Conservation (phyloP, 2,329 filamentous ascomycete species). For the Alternaria triticimaculans region DNA sequence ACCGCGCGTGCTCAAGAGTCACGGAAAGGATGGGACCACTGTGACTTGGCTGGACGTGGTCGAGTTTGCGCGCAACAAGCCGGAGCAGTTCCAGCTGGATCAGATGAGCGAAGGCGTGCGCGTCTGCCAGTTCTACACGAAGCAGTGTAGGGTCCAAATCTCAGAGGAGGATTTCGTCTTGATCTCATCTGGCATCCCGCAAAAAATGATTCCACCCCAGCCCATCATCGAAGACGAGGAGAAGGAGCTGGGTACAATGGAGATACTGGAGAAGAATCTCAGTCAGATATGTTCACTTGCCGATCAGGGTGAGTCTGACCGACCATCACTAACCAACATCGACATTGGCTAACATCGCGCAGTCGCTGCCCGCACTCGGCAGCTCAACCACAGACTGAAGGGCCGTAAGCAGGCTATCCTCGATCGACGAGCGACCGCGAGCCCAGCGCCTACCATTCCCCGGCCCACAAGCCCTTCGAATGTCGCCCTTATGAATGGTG, state of each 20-base stretch:
- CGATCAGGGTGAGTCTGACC: slow-evolving; percentile 66
- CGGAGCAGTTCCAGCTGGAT: slow-evolving; percentile 76
- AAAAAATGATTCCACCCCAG: slow-evolving; percentile 80
- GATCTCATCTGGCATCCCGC: slow-evolving; percentile 81
- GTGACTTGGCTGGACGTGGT: slow-evolving; percentile 88
- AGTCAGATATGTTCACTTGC: slow-evolving; percentile 79
- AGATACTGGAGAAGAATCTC: slow-evolving; percentile 81
- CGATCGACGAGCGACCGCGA: slow-evolving; percentile 64
- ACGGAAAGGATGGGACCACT: slow-evolving; percentile 64
- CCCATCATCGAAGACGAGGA: slow-evolving; percentile 86
- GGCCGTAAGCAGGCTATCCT: slow-evolving; percentile 76
- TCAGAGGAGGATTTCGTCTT: slow-evolving; percentile 86
- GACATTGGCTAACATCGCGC: slow-evolving; percentile 18
- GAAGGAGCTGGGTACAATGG: slow-evolving; percentile 81
- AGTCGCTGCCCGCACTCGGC: slow-evolving; percentile 74
- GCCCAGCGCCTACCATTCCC: slow-evolving; percentile 39
- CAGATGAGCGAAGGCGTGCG: slow-evolving; percentile 72
- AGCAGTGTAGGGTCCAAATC: slow-evolving; percentile 82
- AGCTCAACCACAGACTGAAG: slow-evolving; percentile 81
- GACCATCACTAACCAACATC: background rate
- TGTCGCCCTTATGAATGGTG: slow-evolving; percentile 51
- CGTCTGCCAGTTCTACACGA: slow-evolving; percentile 82
- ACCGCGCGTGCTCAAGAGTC: slow-evolving; percentile 70
- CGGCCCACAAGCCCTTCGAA: slow-evolving; percentile 51
- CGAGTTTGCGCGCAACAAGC: slow-evolving; percentile 80